Evolutionary conservation across 352 stramenopile species (phyloP), one percentile per base, ranked within the genome.

Genomic region (Phytophthora nicotianae): DNA sequence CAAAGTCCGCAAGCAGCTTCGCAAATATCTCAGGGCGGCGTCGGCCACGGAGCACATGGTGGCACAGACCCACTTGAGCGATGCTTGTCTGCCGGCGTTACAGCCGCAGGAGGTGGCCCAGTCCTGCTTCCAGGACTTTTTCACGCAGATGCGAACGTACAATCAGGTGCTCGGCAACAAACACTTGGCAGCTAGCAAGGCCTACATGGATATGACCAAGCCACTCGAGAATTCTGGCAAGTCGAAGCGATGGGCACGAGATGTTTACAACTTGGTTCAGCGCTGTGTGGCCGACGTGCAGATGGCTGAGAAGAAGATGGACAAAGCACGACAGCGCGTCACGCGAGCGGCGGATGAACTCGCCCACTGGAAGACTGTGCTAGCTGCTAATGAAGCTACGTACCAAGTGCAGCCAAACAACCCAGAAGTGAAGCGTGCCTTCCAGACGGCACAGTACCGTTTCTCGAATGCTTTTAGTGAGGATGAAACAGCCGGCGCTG

Each of bases 21-120:
- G 82, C 65, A 93, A 93, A 70, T 95, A 95, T 67, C 70, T 95
- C 17, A 90, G 90, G 58, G 79, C 84, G 45, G 86, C 75, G 55
- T 87, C 83, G 2, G 68, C 71, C 23, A 90, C 86, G 58, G 84
- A 95, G 76, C 79, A 89, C 37, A 82, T 91, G 61, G 84, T 92
- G 35, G 83, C 84, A 51, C 82, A 93, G 63, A 87, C 86, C 51
- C 86, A 91, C 58, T 65, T 95, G 35, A 91, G 79, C 50, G 83
- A 93, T 68, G 82, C 83, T 29, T 91, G 82, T 66, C 68, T 95
- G 38, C 65, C 79, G 17, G 62, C 80, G n/a, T 79, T 92, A 65
- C 82, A 91, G 61, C 82, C 86, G 29, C 82, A 93, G 57, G 86
- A 95, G 46, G 84, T 93, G 43, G 76, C 82, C 23, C 84, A 92